Base-by-base conservation (phyloP, 1,284 basidiomycete species). In the Mrakiaceae sp. region DNA sequence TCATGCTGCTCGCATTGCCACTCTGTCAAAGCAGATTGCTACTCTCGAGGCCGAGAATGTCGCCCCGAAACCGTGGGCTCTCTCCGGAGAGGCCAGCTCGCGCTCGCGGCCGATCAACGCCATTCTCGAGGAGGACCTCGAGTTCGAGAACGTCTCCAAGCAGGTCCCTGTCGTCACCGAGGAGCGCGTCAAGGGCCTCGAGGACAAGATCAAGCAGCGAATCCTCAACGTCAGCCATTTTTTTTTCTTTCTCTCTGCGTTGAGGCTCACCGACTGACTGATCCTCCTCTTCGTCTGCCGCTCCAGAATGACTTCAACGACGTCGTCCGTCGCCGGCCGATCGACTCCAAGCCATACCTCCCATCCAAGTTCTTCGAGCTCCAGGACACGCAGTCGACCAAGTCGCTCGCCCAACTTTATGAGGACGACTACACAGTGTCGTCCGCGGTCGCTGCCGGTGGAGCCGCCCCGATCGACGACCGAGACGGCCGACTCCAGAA, bases 381-480 rank as follows among this genome's bases (percentile, higher is more conserved):
- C 16, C 85, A 92, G 72, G 94, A 97, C 71, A 85, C 83, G 11
- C 89, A 93, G 74, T 91, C 88, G 5, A 80, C 83, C 12, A 88
- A 93, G 75, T 93, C 89, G 0, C 82, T 99, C 48, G 93, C 93
- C 6, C 90, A 98, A 77, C 90, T 98, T 66, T 98, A 98, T 77
- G 96, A 97, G 74, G 87, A 90, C 68, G 93, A 96, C 69, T 98
- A 88, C 76, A 80, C 86, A 59, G 83, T 84, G 2, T 81, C 83
- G 27, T 81, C 82, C 69, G 77, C 77, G n/a, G 83, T 78, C 63
- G 84, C 75, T 0, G 62, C 71, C 4, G 77, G 74, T 39, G 75
- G 72, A 0, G 76, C 81, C 16, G 74, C 78, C 9, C 61, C 61
- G 12, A 78, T 78, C 3, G 87, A 93, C 69, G 88, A 92, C 70